Conservation (phyloP, 305 asterid species). For the Solanum aculeatissimum region DNA sequence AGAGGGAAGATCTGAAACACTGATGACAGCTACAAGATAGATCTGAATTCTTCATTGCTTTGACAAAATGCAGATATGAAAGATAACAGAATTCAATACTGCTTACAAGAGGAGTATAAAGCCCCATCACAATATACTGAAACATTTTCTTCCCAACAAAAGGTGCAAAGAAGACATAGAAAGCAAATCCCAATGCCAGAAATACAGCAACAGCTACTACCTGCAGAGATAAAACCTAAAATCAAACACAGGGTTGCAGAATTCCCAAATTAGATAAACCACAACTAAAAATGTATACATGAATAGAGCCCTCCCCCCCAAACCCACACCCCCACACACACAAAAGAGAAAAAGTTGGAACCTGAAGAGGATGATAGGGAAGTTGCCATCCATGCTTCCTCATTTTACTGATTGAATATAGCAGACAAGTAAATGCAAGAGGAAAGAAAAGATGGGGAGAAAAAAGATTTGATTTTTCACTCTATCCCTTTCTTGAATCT, state of each 20-base stretch:
- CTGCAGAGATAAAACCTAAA: slow-evolving; percentile 30
- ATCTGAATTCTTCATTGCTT: slow-evolving; percentile 24
- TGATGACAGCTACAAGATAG: slow-evolving; percentile 24
- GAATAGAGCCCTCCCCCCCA: neutral
- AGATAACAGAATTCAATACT: slow-evolving; percentile 3
- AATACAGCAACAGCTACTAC: slow-evolving; percentile 98
- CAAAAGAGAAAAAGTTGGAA: slow-evolving; percentile 5
- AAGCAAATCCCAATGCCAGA: slow-evolving; percentile 97
- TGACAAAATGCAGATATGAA: neutral
- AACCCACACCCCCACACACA: neutral
- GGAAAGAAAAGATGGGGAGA: neutral
- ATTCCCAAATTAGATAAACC: neutral
- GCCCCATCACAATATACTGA: slow-evolving; percentile 80
- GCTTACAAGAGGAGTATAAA: slow-evolving; percentile 81
- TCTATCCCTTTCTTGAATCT: slow-evolving; percentile 6
- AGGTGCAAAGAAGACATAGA: slow-evolving; percentile 98
- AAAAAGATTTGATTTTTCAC: neutral
- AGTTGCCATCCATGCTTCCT: slow-evolving; percentile 99
- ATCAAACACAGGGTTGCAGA: slow-evolving; percentile 4
- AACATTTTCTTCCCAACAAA: slow-evolving; percentile 78
- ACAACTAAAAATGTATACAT: neutral
- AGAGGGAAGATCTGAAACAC: slow-evolving; percentile 6
- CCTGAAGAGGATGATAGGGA: slow-evolving; percentile 99
- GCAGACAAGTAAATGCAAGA: slow-evolving; percentile 21
- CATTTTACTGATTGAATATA: slow-evolving; percentile 35